Evolutionary conservation across 345 rosid species (phyloP), one percentile per base, ranked within the genome.

Genomic region (Lumnitzera littorea): DNA sequence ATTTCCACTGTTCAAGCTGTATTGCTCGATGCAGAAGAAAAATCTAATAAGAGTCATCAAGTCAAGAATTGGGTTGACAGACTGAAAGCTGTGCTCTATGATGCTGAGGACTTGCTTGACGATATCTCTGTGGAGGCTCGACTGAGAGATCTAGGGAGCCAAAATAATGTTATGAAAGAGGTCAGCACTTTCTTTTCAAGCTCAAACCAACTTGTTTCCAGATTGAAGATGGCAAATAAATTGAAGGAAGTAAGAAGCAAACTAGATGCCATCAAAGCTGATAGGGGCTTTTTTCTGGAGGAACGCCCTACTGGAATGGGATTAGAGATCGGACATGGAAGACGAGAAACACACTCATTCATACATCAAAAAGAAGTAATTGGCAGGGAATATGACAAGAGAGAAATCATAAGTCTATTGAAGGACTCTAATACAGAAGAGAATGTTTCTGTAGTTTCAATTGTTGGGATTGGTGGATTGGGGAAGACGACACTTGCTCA

Each of bases 401-500:
- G 64, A 14, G 43, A n/a, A 27, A 55, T 65, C 20, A 0, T 69
- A 23, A 13, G 55, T 15, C 23, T 11, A 17, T 16, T 69, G 65
- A 13, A 60, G 3, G 31, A 16, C 48, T 43, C 48, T 11, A 24
- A 47, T 3, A 29, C 56, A 5, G 14, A n/a, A 27, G 60, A 49
- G 13, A 46, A 46, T 46, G 25, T 64, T 12, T 49, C 24, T 31
- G 71, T 76, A 2, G 57, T 76, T 48, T 47, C 74, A 31, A 76
- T 79, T 12, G 55, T 72, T 3, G 74, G 81, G 1, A 61, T 57
- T 51, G 24, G 53, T 2, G 84, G 80, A 2, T 53, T 71, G 3
- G 78, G 76, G n/a, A 76, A 76, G 48, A 76, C 77, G 13, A 62
- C 83, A 0, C 71, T 71, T 57, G 72, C 69, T 27, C 66, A 61